Evolutionary conservation across 306 rosid species (phyloP), one percentile per base, ranked within the genome.

Genomic region (Oxytropis ochrocephala): DNA sequence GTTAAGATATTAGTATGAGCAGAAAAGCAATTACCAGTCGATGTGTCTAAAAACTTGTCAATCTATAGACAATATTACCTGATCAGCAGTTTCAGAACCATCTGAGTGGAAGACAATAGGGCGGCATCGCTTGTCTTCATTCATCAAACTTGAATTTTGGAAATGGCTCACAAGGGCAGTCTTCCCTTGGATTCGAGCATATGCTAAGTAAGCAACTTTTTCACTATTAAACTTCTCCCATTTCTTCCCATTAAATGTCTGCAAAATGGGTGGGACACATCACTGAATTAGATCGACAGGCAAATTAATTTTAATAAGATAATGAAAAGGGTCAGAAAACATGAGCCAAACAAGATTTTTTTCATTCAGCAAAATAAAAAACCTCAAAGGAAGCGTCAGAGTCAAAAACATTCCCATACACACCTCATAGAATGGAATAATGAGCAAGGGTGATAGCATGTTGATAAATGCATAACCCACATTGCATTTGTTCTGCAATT

Each of bases 201-300:
- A 94, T 32, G 99, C 99, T 85, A 94, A 75, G 29, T 95, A 90
- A 63, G 99, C 99, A 76, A 94, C 99, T 65, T 94, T 94, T 77
- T 94, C 99, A 71, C 99, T 94, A n/a, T 94, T 94, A 51, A 94
- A 94, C 84, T 91, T 94, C 85, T 94, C 99, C 99, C 99, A 94
- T 81, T 85, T 94, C 83, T 85, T 94, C 69, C 97, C 97, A 39
- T 88, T 91, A 79, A 94, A 85, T 59, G 97, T 88, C 99, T 94
- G 87, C 82, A 81, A 64, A 64, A 73, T 67, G 48, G 53, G 51
- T 67, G 48, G 53, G 51, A 42, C 57, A 13, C 29, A 48, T 52
- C 4, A 35, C 46, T 21, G 11, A 49, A 58, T 18, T 35, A 35
- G 11, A 60, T 35, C 53, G 70, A 67, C 67, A 18, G 71, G 72